Evolutionary conservation across 2,329 filamentous ascomycete species (phyloP).

Genomic region (Stagonosporopsis vannaccii): DNA sequence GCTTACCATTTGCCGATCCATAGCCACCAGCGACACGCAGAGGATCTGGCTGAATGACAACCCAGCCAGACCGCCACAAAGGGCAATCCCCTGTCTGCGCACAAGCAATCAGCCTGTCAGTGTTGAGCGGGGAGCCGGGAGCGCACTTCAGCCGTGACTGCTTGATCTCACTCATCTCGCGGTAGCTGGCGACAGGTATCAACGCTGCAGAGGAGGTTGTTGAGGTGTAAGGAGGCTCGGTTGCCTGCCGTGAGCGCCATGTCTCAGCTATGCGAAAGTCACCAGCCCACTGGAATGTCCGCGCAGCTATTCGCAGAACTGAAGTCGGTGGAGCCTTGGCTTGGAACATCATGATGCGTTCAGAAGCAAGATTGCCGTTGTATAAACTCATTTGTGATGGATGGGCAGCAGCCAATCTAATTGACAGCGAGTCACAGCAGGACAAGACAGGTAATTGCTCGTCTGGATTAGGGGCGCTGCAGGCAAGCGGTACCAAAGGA

Average conservation of each 20-base stretch:
- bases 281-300: slow-evolving; percentile 1
- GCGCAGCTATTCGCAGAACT: not conserved
- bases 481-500: slow-evolving; percentile 13
- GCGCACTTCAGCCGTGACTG: not conserved
- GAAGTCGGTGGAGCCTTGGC: not conserved
- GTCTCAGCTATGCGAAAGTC: slow-evolving; percentile 8
- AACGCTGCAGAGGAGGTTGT: slow-evolving; percentile 23
- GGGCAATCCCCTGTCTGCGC: slow-evolving; percentile 1
- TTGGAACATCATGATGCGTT: not conserved
- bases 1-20: slow-evolving; percentile 12
- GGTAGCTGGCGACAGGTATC: slow-evolving; percentile 16
- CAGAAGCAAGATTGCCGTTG: not conserved
- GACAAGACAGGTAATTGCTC: slow-evolving; percentile 6
- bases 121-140: slow-evolving; percentile 14
- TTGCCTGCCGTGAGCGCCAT: slow-evolving; percentile 21
- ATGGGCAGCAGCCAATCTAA: not conserved
- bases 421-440: slow-evolving; percentile 16
- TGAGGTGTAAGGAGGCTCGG: slow-evolving; percentile 30
- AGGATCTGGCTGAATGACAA: slow-evolving; percentile 3
- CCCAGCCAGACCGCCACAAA: slow-evolving; percentile 3
- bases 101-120: not conserved
- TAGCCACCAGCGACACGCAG: not conserved
- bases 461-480: slow-evolving; percentile 1
- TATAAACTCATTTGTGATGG: slow-evolving; percentile 9
- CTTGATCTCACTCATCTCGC: slow-evolving; percentile 15